phyloP scores from a whole-genome alignment of 495 filamentous ascomycete genomes.

The Podospora tetraspora region DNA sequence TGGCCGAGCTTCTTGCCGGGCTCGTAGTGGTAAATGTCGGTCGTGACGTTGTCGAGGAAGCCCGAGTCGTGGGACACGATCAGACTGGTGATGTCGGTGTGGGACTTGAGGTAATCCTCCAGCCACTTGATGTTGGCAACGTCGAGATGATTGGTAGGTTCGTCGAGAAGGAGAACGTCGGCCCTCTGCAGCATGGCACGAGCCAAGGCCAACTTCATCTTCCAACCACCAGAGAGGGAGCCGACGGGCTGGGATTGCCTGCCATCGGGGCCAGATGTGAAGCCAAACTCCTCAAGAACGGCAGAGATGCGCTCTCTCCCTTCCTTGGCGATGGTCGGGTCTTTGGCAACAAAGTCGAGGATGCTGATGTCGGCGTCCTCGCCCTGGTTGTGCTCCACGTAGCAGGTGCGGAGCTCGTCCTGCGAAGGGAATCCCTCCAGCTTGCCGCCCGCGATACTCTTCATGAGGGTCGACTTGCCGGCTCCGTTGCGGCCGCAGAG shows the following conservation, averaged over 20 bases:
- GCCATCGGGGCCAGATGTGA: constrained; percentile 83
- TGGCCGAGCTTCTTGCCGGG: constrained; percentile 85
- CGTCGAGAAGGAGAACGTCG: constrained; percentile 92
- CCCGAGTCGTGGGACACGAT: constrained; percentile 98
- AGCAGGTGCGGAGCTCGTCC: constrained; percentile 88
- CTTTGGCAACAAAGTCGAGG: constrained; percentile 80
- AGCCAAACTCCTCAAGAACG: constrained; percentile 87
- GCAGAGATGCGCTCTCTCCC: constrained; percentile 71
- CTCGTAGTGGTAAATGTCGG: constrained; percentile 99
- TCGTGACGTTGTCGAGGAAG: constrained; percentile 95
- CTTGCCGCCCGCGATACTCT: constrained; percentile 89
- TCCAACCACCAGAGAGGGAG: constrained; percentile 97
- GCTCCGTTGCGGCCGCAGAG: constrained; percentile 95
- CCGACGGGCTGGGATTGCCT: constrained; percentile 83
- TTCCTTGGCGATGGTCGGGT: constrained; percentile 70
- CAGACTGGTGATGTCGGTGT: constrained; percentile 94
- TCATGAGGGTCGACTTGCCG: constrained; percentile 98
- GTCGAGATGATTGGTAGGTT: constrained; percentile 98
- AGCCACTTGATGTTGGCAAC: constrained; percentile 95
- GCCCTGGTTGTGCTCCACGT: constrained; percentile 97
- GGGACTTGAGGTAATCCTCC: constrained; percentile 86
- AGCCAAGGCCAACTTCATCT: constrained; percentile 98
- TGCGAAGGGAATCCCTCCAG: constrained; percentile 93
- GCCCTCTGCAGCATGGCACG: constrained; percentile 95
- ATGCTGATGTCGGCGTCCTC: constrained; percentile 96